phyloP scores from a whole-genome alignment of 441 rosid species.

The Bocquillonia castaneifolia region DNA sequence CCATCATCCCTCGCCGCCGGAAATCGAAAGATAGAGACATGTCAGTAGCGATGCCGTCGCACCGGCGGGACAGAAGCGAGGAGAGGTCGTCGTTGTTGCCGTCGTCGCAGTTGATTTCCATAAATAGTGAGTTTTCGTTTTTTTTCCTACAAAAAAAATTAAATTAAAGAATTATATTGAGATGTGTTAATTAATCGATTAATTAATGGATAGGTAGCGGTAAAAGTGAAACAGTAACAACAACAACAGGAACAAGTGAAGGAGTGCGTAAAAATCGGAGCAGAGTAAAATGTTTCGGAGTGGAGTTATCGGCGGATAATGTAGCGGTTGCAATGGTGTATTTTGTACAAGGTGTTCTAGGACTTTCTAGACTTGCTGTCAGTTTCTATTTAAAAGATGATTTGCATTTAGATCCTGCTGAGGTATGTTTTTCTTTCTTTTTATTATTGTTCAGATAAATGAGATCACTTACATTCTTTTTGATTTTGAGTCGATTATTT shows the following conservation, averaged over 20 bases:
- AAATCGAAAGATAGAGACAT: constrained; percentile 25
- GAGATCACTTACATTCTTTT: too few species aligned
- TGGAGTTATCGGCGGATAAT: constrained; percentile 85
- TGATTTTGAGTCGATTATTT: too few species aligned
- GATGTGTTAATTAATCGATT: neutral
- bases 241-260: constrained; percentile 27
- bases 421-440: constrained; percentile 41
- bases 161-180: neutral
- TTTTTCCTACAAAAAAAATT: neutral
- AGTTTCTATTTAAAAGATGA: constrained; percentile 91
- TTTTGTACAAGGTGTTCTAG: constrained; percentile 97
- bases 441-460: too few species aligned
- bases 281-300: constrained; percentile 53
- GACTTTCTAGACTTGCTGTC: constrained; percentile 88
- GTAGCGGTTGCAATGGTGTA: constrained; percentile 94
- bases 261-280: constrained; percentile 39
- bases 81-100: too few species aligned
- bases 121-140: constrained; percentile 32
- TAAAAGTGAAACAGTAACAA: constrained; percentile 41
- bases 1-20: constrained; percentile 29
- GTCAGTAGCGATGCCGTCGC: constrained; percentile 40
- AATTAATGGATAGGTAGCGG: constrained; percentile 5
- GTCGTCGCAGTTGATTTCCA: constrained; percentile 38
- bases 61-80: constrained; percentile 43
- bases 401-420: constrained; percentile 95